Base-by-base conservation (phyloP, 345 rosid species). In the Odontarrhena argentea region DNA sequence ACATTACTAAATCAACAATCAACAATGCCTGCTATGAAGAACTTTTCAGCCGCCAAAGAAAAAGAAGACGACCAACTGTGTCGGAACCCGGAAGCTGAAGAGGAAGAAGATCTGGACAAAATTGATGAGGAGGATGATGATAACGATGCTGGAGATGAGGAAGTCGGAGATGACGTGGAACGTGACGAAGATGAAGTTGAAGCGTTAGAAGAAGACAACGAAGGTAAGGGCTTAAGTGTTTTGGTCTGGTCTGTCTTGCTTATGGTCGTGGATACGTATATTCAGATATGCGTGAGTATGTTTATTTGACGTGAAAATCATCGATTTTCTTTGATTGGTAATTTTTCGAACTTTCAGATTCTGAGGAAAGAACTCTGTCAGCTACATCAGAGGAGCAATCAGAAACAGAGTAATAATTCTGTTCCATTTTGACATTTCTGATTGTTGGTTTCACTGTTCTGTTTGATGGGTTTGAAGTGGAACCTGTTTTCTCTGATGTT, bases 1-100 rank as follows among this genome's bases (percentile, higher is more conserved):
- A 65, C 62, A 58, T 65, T 67, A 73, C 42, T 52, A 63, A 53
- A 2, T 60, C 64, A 53, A 63, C 65, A 52, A 37, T 55, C 47
- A 42, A 67, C 77, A 88, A 92, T 92, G 98, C 98, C 96, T 62
- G 78, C 95, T n/a, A 83, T 85, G 80, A 88, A 84, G 86, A 83
- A 77, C 69, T 56, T 47, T 8, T 61, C 83, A 42, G 69, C 81
- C 61, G 74, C 84, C 18, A 90, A 55, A 65, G 76, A 76, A 49
- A 83, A 71, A 24, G 75, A 70, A 42, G 56, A 76, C 61, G 44
- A 47, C 15, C 79, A 63, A 26, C 80, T 75, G 7, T 65, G 68
- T 40, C 79, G 10, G 9, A 76, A 18, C 77, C 54, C 54, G 0
- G 61, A 34, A 55, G 53, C 38, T 57, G 22, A 12, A 25, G 72